Evolutionary conservation across 148 eudicot genomes (phyloP).

Genomic region (Oxyria digyna): DNA sequence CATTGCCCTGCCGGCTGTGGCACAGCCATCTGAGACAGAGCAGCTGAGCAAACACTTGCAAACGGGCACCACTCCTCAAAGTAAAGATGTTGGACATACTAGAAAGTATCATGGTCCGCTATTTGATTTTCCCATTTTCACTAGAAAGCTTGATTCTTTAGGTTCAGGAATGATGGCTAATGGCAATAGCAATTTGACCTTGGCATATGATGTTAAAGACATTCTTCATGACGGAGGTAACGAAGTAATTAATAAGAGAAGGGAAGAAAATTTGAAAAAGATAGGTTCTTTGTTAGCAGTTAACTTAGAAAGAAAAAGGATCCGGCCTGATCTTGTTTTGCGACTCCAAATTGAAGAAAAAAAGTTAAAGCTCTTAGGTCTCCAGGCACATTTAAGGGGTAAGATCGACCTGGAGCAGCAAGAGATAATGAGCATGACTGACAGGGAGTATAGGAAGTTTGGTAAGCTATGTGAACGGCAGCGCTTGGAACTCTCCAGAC

Average conservation of each 20-base stretch:
- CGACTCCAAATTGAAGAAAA: conserved; percentile 89
- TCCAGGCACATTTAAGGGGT: conserved; percentile 78
- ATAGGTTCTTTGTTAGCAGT: conserved; percentile 65
- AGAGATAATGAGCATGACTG: conserved; percentile 95
- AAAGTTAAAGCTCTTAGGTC: conserved; percentile 64
- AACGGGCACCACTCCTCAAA: conserved; percentile 27
- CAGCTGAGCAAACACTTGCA: conserved; percentile 59
- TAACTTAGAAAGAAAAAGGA: conserved; percentile 86
- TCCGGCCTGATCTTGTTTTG: conserved; percentile 82
- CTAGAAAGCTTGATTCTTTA: conserved; percentile 76
- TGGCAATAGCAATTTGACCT: conserved; percentile 46
- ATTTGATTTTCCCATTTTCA: conserved; percentile 93
- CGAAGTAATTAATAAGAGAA: conserved; percentile 56
- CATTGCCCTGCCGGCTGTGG: conserved; percentile 29
- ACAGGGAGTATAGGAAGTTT: conserved; percentile 89
- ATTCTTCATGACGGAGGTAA: conserved; percentile 60
- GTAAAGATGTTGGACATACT: conserved; percentile 50
- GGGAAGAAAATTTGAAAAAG: conserved; percentile 66
- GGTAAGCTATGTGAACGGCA: conserved; percentile 91
- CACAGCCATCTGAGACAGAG: conserved; percentile 45
- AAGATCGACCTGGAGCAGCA: conserved; percentile 92
- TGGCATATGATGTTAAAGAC: conserved; percentile 83
- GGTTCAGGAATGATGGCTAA: conserved; percentile 57
- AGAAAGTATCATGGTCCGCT: conserved; percentile 94
- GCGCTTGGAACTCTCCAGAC: conserved; percentile 74